Evolutionary conservation across 1,284 basidiomycete species (phyloP).

Genomic region (Filobasidium uniguttulatum): DNA sequence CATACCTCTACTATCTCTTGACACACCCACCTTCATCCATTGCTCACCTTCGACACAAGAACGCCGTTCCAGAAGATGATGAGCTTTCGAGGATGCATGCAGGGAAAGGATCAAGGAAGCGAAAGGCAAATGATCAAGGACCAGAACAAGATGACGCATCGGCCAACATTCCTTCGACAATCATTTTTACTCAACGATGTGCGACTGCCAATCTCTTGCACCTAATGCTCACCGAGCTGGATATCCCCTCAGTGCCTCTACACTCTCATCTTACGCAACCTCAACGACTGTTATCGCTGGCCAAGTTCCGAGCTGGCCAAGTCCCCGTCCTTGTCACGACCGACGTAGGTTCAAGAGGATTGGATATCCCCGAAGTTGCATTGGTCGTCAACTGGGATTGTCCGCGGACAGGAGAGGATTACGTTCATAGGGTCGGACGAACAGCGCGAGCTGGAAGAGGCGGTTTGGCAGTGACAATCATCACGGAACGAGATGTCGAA

Average conservation of each 20-base stretch:
- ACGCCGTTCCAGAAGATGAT: slow-evolving; percentile 28
- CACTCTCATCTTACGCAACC: slow-evolving; percentile 84
- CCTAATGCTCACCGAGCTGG: slow-evolving; percentile 58
- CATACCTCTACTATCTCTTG: slow-evolving; percentile 81
- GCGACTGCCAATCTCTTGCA: slow-evolving; percentile 84
- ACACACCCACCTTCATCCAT: slow-evolving; percentile 74
- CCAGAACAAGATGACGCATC: slow-evolving; percentile 42
- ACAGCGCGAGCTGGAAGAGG: slow-evolving; percentile 87
- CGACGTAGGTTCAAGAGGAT: slow-evolving; percentile 82
- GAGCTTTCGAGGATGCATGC: slow-evolving; percentile 14
- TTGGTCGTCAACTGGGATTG: slow-evolving; percentile 96
- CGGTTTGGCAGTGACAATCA: slow-evolving; percentile 83
- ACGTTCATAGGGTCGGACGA: slow-evolving; percentile 51
- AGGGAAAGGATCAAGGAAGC: slow-evolving; percentile 16
- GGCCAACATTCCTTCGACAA: slow-evolving; percentile 64
- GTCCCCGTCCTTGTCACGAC: slow-evolving; percentile 88
- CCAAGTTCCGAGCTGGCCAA: slow-evolving; percentile 72
- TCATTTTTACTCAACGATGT: slow-evolving; percentile 83
- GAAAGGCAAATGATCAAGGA: slow-evolving; percentile 25
- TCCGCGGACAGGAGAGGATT: slow-evolving; percentile 47
- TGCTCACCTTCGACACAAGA: slow-evolving; percentile 41
- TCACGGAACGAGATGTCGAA: slow-evolving; percentile 86
- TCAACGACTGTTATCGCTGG: slow-evolving; percentile 67
- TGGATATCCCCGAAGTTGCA: slow-evolving; percentile 90
- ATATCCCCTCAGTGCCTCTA: slow-evolving; percentile 72